phyloP scores from a whole-genome alignment of 768 basidiomycete genomes.

The Amanita pseudoporphyria region DNA sequence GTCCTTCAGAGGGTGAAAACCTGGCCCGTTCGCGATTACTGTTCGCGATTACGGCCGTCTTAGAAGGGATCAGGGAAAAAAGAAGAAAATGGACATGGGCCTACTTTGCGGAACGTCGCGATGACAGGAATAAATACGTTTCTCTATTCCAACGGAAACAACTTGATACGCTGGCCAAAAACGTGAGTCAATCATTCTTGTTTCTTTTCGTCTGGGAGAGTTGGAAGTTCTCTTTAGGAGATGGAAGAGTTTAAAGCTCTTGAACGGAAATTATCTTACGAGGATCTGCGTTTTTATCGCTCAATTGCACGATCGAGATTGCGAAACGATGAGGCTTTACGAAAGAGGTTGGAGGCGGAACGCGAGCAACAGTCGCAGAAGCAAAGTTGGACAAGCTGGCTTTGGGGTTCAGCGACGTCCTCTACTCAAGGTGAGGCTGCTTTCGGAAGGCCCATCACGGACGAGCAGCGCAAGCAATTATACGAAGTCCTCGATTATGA shows the following conservation, averaged over 20 bases:
- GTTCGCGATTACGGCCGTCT: slow-evolving; percentile 75
- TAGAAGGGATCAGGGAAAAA: slow-evolving; percentile 75
- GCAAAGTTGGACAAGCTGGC: slow-evolving; percentile 64
- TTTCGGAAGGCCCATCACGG: slow-evolving; percentile 69
- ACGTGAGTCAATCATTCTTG: slow-evolving; percentile 32
- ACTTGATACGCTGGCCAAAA: slow-evolving; percentile 38
- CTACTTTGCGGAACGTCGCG: slow-evolving; percentile 79
- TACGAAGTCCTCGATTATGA: slow-evolving; percentile 91
- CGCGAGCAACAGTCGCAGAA: slow-evolving; percentile 40
- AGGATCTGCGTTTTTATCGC: slow-evolving; percentile 95
- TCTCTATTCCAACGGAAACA: slow-evolving; percentile 74
- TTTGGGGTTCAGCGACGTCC: slow-evolving; percentile 58
- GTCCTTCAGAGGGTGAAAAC: slow-evolving; percentile 56
- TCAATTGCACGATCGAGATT: slow-evolving; percentile 87
- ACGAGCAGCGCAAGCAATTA: slow-evolving; percentile 82
- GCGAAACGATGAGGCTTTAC: slow-evolving; percentile 72
- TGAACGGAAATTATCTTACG: slow-evolving; percentile 81
- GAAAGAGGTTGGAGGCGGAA: slow-evolving; percentile 61
- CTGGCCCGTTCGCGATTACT: slow-evolving; percentile 57
- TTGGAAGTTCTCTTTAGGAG: slow-evolving; percentile 31
- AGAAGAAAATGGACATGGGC: slow-evolving; percentile 86
- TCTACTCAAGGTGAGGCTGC: slow-evolving; percentile 38
- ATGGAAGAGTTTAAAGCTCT: slow-evolving; percentile 43
- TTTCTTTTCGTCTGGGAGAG: background rate
- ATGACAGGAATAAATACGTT: slow-evolving; percentile 81